Conservation (phyloP, 1,139 yeast genomes). For the Hanseniaspora gamundiae region DNA sequence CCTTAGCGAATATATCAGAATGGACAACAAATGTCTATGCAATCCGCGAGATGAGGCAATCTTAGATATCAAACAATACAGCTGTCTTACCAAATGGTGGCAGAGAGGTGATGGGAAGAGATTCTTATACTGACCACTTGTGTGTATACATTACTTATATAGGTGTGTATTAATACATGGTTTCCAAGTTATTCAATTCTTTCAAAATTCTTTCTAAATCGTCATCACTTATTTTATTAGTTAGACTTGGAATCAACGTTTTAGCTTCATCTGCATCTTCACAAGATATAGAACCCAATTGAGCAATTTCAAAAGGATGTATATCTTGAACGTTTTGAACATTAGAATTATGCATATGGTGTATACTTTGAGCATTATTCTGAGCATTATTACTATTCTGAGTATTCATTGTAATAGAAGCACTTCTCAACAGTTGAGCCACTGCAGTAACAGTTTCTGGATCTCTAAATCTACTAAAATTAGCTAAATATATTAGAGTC, state of each 20-base stretch:
- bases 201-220: constrained; percentile 80
- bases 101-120: constrained; percentile 42
- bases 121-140: not conserved
- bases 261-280: constrained; percentile 98
- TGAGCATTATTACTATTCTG: constrained; percentile 2
- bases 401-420: constrained; percentile 18
- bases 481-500: constrained; percentile 76
- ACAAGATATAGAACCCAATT: constrained; percentile 83
- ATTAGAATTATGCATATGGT: constrained; percentile 30
- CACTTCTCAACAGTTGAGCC: constrained; percentile 68
- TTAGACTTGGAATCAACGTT: constrained; percentile 80
- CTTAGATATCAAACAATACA: constrained; percentile 48
- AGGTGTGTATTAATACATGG: constrained; percentile 25
- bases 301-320: constrained; percentile 95
- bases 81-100: constrained; percentile 88
- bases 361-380: not conserved
- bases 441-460: constrained; percentile 90
- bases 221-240: constrained; percentile 69
- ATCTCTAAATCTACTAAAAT: constrained; percentile 82
- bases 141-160: not conserved
- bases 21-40: constrained; percentile 64
- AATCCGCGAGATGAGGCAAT: constrained; percentile 11
- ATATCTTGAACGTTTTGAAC: constrained; percentile 30
- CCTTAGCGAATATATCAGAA: constrained; percentile 33
- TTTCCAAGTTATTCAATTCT: constrained; percentile 61